These are phyloP conservation scores for Diaporthe sp. DNA, from an alignment of 2,329 filamentous ascomycete genomes.

Conservation along the genomic window DNA sequence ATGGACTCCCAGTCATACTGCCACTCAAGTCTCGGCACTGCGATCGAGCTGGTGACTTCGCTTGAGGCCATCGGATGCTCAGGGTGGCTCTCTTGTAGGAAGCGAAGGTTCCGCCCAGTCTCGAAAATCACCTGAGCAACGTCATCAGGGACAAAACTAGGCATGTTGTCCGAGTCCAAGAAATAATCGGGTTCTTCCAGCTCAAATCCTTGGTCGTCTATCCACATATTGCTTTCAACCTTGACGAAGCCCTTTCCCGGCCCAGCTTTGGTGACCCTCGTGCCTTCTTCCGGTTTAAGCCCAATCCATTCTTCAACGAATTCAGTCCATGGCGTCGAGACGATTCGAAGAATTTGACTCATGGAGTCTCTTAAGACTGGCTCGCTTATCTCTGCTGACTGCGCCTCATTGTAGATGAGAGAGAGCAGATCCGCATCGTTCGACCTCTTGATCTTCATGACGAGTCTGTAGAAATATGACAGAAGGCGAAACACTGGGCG, in stretches of 20 bases:
- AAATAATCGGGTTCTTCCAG: conserved; percentile 70
- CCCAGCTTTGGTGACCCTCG: conserved; percentile 64
- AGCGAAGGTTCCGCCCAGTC: conserved; percentile 80
- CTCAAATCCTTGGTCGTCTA: conserved; percentile 71
- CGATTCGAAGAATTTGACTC: conserved; percentile 69
- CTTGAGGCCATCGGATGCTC: conserved; percentile 72
- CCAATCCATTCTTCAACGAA: conserved; percentile 81
- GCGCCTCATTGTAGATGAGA: conserved; percentile 71
- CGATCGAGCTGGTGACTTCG: conserved; percentile 58
- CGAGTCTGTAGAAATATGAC: conserved; percentile 63
- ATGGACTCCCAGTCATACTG: conserved; percentile 80
- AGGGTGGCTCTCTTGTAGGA: conserved; percentile 78
- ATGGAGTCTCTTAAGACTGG: conserved; percentile 73
- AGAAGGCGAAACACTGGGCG: conserved; percentile 63
- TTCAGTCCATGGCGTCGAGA: conserved; percentile 51
- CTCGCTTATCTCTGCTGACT: conserved; percentile 73
- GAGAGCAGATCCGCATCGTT: conserved; percentile 74
- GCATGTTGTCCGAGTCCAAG: conserved; percentile 75
- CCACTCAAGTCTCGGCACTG: conserved; percentile 74
- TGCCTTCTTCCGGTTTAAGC: conserved; percentile 68
- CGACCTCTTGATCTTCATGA: conserved; percentile 58
- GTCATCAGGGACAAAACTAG: conserved; percentile 78
- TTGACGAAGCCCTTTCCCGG: conserved; percentile 71
- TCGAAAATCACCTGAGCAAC: conserved; percentile 82
- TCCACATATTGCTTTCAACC: conserved; percentile 64